phyloP scores from a whole-genome alignment of 257 asterid species.

The Echium plantagineum region DNA sequence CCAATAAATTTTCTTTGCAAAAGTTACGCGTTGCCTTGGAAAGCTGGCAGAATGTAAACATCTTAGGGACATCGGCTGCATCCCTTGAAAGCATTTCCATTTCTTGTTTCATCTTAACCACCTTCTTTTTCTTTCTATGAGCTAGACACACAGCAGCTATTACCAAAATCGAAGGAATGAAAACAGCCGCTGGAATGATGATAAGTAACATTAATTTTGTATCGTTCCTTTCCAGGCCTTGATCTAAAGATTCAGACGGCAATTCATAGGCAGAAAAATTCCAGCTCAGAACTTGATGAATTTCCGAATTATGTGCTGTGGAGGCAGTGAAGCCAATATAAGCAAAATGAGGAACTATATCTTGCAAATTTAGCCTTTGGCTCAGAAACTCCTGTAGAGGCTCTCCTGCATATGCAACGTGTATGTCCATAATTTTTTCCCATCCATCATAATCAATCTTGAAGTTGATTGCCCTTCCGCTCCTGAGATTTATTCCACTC shows the following conservation, averaged over 20 bases:
- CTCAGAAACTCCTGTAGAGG: constrained; percentile 21
- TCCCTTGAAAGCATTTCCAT: constrained; percentile 35
- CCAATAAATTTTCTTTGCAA: constrained; percentile 41
- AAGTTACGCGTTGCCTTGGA: constrained; percentile 42
- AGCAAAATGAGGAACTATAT: constrained; percentile 33
- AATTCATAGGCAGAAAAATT: constrained; percentile 37
- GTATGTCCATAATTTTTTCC: constrained; percentile 29
- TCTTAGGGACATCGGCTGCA: constrained; percentile 47
- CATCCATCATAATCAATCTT: constrained; percentile 47
- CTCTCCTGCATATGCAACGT: constrained; percentile 30
- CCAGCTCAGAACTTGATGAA: constrained; percentile 53
- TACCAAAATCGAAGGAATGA: constrained; percentile 8
- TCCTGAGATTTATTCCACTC: constrained; percentile 32
- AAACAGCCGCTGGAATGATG: constrained; percentile 20
- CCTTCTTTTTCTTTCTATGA: constrained; percentile 16
- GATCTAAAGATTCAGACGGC: constrained; percentile 22
- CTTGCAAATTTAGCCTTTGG: constrained; percentile 32
- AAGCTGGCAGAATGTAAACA: constrained; percentile 44
- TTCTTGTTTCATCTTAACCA: constrained; percentile 17
- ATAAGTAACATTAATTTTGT: constrained; percentile 16
- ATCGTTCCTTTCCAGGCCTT: constrained; percentile 14
- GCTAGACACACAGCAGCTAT: constrained; percentile 9
- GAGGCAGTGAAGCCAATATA: constrained; percentile 56
- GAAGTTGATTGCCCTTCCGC: constrained; percentile 31
- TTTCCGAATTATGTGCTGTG: constrained; percentile 36